Evolutionary conservation across 2,329 filamentous ascomycete species (phyloP).

Genomic region (Diaporthe citrichinensis): DNA sequence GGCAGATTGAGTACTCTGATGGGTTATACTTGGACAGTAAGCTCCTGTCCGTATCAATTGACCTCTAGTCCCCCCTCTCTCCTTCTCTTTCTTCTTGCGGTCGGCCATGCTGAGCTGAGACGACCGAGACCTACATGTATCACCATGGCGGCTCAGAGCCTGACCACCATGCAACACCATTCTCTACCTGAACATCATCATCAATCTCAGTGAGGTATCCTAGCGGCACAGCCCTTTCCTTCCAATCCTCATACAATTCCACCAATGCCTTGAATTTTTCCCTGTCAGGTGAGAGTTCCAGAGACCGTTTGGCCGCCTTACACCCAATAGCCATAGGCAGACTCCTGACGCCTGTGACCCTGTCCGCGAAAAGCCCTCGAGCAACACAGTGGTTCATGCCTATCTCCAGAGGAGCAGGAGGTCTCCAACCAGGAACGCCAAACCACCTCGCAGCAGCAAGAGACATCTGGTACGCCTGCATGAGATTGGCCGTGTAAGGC

Average conservation of each 20-base stretch:
- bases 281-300: neutral
- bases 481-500: neutral
- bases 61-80: no score
- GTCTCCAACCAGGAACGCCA: neutral
- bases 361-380: rapidly evolving
- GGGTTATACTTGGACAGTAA: neutral
- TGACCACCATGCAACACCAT: neutral
- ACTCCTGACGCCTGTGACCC: no score
- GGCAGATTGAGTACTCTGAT: neutral
- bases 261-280: no score
- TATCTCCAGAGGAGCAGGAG: neutral
- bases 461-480: neutral
- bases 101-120: neutral
- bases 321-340: neutral
- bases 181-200: neutral
- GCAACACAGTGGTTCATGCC: neutral
- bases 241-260: neutral
- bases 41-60: no score
- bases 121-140: neutral
- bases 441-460: neutral
- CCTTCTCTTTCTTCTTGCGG: neutral
- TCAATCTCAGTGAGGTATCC: neutral
- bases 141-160: no score
- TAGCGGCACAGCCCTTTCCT: rapidly evolving
- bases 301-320: neutral